These are phyloP conservation scores for Mortierella alpina DNA, from an alignment of 192 early-diverging fungal species.

Conservation along the genomic window DNA sequence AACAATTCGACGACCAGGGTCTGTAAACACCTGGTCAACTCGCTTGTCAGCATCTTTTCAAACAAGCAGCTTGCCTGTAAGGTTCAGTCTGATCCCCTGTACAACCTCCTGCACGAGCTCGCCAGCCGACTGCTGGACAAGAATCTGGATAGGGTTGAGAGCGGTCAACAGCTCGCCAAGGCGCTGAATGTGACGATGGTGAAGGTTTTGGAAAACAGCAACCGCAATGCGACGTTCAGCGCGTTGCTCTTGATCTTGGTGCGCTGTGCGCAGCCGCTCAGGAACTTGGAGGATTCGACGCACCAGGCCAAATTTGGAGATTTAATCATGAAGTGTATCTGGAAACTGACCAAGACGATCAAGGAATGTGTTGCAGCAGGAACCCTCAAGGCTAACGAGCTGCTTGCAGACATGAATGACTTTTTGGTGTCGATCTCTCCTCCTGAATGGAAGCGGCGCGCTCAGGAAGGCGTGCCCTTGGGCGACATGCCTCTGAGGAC, in stretches of 20 bases:
- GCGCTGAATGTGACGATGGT: slow-evolving; percentile 91
- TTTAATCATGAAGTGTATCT: slow-evolving; percentile 95
- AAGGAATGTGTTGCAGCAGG: slow-evolving; percentile 73
- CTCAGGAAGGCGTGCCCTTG: slow-evolving; percentile 75
- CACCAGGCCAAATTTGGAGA: slow-evolving; percentile 82
- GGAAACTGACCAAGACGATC: slow-evolving; percentile 93
- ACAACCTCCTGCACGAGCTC: slow-evolving; percentile 80
- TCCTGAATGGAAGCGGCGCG: slow-evolving; percentile 86
- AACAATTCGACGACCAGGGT: slow-evolving; percentile 68
- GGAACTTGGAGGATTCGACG: slow-evolving; percentile 60
- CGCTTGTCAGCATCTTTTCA: slow-evolving; percentile 82
- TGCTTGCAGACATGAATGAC: slow-evolving; percentile 82
- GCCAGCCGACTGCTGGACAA: slow-evolving; percentile 86
- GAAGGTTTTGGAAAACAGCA: slow-evolving; percentile 88
- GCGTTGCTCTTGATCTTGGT: slow-evolving; percentile 81
- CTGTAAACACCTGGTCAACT: slow-evolving; percentile 83
- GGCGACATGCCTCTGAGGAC: slow-evolving; percentile 96
- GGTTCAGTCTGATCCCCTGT: slow-evolving; percentile 73
- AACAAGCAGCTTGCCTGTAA: slow-evolving; percentile 72
- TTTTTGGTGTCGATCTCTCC: slow-evolving; percentile 88
- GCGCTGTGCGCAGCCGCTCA: slow-evolving; percentile 64
- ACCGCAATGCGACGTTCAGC: slow-evolving; percentile 77
- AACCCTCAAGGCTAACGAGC: slow-evolving; percentile 68
- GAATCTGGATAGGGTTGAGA: slow-evolving; percentile 68
- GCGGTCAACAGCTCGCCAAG: slow-evolving; percentile 68